A percentile compares a stretch with the other conserved stretches of the same genome.
Evolutionary conservation across 2,329 filamentous ascomycete species (phyloP).

Genomic region (Beauveria bassiana): DNA sequence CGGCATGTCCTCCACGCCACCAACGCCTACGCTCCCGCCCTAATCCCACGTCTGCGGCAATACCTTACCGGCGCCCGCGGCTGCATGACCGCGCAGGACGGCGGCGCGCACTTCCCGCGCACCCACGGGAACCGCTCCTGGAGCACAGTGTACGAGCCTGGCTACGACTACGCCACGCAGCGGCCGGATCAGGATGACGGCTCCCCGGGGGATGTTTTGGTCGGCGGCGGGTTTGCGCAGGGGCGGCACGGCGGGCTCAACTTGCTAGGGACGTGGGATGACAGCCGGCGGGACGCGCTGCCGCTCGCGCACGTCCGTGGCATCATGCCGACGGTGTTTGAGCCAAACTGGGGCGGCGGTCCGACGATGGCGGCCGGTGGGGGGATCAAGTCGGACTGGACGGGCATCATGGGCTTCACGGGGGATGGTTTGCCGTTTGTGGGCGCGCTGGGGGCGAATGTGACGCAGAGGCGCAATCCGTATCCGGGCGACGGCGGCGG

Average conservation of each 20-base stretch:
- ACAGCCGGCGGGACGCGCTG: slow-evolving; percentile 32
- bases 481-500: slow-evolving; percentile 4
- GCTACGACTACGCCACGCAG: slow-evolving; percentile 47
- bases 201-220: slow-evolving; percentile 38
- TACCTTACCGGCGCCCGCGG: slow-evolving; percentile 37
- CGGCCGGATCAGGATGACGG: slow-evolving; percentile 25
- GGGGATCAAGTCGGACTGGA: slow-evolving; percentile 37
- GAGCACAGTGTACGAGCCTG: slow-evolving; percentile 38
- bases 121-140: slow-evolving; percentile 36
- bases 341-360: slow-evolving; percentile 26
- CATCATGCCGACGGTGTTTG: slow-evolving; percentile 35
- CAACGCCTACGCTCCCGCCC: slow-evolving; percentile 44
- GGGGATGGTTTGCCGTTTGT: slow-evolving; percentile 44
- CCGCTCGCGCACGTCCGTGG: slow-evolving; percentile 33
- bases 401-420: slow-evolving; percentile 39
- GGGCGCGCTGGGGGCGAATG: slow-evolving; percentile 26
- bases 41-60: slow-evolving; percentile 40
- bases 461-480: slow-evolving; percentile 12
- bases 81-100: slow-evolving; percentile 43
- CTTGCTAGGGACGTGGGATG: slow-evolving; percentile 39
- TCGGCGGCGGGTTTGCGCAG: slow-evolving; percentile 45
- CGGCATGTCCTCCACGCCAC: slow-evolving; percentile 50
- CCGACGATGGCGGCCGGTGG: slow-evolving; percentile 10
- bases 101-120: slow-evolving; percentile 27
- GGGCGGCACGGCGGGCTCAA: slow-evolving; percentile 33